A percentile compares a stretch with the other conserved stretches of the same genome.
These are phyloP conservation scores for Lachnellula subtilissima DNA, from an alignment of 2,329 filamentous ascomycete species.

Conservation along the genomic window DNA sequence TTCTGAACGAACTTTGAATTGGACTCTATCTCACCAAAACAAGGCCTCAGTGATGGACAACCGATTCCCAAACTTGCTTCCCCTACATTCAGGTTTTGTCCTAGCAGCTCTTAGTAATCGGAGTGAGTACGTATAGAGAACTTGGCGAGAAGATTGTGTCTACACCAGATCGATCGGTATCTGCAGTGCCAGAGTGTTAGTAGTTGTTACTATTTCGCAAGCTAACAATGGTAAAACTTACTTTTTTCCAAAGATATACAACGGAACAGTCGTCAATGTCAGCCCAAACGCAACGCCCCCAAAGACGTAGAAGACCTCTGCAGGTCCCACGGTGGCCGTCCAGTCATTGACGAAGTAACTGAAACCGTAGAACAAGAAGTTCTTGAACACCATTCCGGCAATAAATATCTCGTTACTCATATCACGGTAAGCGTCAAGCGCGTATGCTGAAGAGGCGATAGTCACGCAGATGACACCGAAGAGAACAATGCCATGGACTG, in stretches of 20 bases:
- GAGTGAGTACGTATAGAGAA: conserved; percentile 15
- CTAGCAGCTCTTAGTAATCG: conserved; percentile 2
- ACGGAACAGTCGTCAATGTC: conserved; percentile 3
- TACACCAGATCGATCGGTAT: conserved; percentile 14
- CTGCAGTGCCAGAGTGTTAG: neutral
- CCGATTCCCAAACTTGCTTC: too few species aligned
- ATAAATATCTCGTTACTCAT: conserved; percentile 41
- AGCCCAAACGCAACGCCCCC: conserved; percentile 22
- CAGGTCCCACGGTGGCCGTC: conserved; percentile 33
- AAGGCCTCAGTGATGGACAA: too few species aligned
- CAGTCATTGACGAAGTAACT: conserved; percentile 39
- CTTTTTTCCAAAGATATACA: conserved; percentile 16
- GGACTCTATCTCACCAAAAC: too few species aligned
- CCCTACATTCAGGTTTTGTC: too few species aligned
- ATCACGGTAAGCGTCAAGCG: conserved; percentile 37
- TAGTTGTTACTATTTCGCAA: too few species aligned
- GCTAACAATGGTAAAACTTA: neutral
- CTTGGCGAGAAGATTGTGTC: conserved; percentile 14
- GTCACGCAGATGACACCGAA: conserved; percentile 27
- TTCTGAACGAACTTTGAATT: too few species aligned
- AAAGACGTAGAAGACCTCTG: conserved; percentile 34
- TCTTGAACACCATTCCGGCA: conserved; percentile 39
- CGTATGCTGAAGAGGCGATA: conserved; percentile 33
- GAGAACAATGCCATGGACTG: conserved; percentile 28
- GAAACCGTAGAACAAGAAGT: conserved; percentile 39